Evolutionary conservation across 768 basidiomycete species (phyloP).

Genomic region (Termitomyces sp.): DNA sequence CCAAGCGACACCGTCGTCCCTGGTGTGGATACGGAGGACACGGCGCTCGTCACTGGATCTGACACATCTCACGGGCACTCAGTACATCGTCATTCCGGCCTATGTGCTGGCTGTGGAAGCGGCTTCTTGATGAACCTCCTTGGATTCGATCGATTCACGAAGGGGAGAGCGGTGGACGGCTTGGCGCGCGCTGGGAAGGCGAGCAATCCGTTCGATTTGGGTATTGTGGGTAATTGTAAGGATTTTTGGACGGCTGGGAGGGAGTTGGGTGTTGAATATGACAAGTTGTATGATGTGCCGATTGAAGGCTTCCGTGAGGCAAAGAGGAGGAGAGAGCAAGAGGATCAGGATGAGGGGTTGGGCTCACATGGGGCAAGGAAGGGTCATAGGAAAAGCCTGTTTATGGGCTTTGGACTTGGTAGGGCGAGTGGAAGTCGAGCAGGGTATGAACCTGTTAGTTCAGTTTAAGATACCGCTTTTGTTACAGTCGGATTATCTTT

Average conservation of each 20-base stretch:
- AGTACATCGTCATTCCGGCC: constrained; percentile 44
- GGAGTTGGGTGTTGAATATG: constrained; percentile 90
- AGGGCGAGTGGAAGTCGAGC: constrained; percentile 45
- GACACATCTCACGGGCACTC: constrained; percentile 22
- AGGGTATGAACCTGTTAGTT: constrained; percentile 68
- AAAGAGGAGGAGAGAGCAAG: constrained; percentile 54
- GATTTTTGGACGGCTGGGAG: constrained; percentile 93
- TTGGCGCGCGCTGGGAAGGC: constrained; percentile 73
- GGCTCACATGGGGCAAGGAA: constrained; percentile 25
- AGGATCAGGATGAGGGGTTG: constrained; percentile 50
- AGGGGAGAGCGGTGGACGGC: constrained; percentile 84
- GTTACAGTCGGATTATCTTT: neutral
- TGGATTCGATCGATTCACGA: constrained; percentile 92
- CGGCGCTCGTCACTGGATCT: constrained; percentile 33
- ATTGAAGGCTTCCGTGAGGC: constrained; percentile 79
- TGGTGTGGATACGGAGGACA: constrained; percentile 48
- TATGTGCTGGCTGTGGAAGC: constrained; percentile 43
- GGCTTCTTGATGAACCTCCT: constrained; percentile 86
- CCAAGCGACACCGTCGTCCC: constrained; percentile 26
- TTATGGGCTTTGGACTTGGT: constrained; percentile 55
- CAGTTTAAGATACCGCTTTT: constrained; percentile 33
- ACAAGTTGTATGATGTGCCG: constrained; percentile 85
- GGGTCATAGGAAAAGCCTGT: constrained; percentile 43
- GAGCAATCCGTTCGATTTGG: constrained; percentile 90
- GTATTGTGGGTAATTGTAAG: constrained; percentile 72